A percentile compares a stretch with the other conserved stretches of the same genome.
Conservation (phyloP, 768 basidiomycete species). For the Phylloporus arenicola region DNA sequence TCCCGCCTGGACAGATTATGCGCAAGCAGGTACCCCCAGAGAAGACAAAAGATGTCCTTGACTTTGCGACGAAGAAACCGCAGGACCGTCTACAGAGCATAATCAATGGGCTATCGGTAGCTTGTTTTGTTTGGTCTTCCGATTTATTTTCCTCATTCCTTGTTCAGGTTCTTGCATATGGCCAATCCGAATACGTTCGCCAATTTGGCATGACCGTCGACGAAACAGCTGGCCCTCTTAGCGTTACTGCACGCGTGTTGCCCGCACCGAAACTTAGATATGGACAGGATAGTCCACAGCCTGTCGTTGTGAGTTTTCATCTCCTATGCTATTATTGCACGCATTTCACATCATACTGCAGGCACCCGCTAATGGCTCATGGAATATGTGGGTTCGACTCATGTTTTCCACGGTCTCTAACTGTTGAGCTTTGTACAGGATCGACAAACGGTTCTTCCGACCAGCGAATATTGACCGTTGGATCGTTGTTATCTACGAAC, state of each 20-base stretch:
- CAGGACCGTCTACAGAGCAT: conserved; percentile 53
- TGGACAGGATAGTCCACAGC: conserved; percentile 50
- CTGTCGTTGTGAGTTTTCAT: conserved; percentile 46
- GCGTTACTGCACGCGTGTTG: conserved; percentile 57
- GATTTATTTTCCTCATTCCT: background rate
- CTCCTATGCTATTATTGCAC: background rate
- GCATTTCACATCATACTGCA: conserved; percentile 22
- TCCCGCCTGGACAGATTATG: conserved; percentile 64
- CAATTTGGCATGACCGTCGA: conserved; percentile 68
- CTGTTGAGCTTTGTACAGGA: conserved; percentile 36
- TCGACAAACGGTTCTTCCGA: conserved; percentile 65
- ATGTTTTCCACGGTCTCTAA: background rate
- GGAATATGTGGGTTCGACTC: conserved; percentile 60
- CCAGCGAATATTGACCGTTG: conserved; percentile 51
- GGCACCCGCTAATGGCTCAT: conserved; percentile 61
- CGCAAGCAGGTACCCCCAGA: conserved; percentile 66
- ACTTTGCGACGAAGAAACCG: conserved; percentile 64
- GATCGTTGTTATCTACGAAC: conserved; percentile 65
- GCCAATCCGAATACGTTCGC: conserved; percentile 68
- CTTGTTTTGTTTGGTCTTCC: background rate
- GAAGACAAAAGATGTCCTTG: conserved; percentile 55
- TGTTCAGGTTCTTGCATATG: conserved; percentile 55
- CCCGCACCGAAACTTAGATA: conserved; percentile 63
- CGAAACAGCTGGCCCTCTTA: conserved; percentile 46
- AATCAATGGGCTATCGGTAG: conserved; percentile 46